Percentiles rank a stretch among this genome's conserved stretches.
These are phyloP conservation scores for Tylopilus felleus DNA, from an alignment of 768 basidiomycete species.

Conservation along the genomic window DNA sequence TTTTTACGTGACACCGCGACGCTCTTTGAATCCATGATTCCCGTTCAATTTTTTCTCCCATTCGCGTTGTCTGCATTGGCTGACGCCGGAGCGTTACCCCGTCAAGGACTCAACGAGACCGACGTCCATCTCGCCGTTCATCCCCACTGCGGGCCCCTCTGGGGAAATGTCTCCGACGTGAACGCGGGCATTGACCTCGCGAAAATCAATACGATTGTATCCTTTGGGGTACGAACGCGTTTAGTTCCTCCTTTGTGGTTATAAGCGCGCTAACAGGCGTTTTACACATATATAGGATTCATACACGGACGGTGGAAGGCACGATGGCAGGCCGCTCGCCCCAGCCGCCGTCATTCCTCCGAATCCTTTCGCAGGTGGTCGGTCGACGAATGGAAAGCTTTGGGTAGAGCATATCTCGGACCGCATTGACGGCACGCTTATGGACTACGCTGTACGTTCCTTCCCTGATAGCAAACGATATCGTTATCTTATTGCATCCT, in stretches of 20 bases:
- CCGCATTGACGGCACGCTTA: constrained; percentile 37
- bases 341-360: constrained; percentile 43
- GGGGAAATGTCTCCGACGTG: constrained; percentile 41
- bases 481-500: not conserved
- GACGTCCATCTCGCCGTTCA: constrained; percentile 43
- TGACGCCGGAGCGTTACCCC: constrained; percentile 2
- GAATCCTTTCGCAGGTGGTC: constrained; percentile 45
- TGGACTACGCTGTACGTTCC: constrained; percentile 48
- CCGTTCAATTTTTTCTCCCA: constrained; percentile 9
- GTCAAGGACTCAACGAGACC: constrained; percentile 14
- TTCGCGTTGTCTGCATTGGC: not conserved
- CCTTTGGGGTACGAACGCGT: constrained; percentile 42
- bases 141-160: constrained; percentile 42
- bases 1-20: not conserved
- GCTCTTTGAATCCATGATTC: not conserved
- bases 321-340: constrained; percentile 42
- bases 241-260: not conserved
- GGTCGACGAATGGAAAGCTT: constrained; percentile 47
- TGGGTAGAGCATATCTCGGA: constrained; percentile 50
- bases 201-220: constrained; percentile 44
- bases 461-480: not conserved
- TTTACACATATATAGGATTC: constrained; percentile 36
- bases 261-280: not conserved
- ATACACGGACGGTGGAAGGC: constrained; percentile 47
- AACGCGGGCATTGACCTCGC: constrained; percentile 44